A percentile compares a stretch with the other conserved stretches of the same genome.
Conservation (phyloP, 2,329 filamentous ascomycete genomes). For the Calonectria naviculata region DNA sequence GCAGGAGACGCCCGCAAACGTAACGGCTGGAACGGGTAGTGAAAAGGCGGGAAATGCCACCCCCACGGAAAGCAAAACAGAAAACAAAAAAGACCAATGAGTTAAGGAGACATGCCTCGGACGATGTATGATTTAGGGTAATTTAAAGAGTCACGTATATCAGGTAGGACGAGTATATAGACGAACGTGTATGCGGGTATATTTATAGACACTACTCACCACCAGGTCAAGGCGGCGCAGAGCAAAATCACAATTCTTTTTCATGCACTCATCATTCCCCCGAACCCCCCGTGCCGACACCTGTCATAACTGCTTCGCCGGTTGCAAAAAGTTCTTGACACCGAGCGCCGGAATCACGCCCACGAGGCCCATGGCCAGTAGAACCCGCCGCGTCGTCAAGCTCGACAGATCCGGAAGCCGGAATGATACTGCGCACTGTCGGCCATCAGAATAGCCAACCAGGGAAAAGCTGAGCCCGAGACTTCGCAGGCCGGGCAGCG, state of each 20-base stretch:
- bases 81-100: slow-evolving; percentile 38
- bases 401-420: slow-evolving; percentile 38
- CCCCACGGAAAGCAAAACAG: slow-evolving; percentile 8
- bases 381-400: slow-evolving; percentile 42
- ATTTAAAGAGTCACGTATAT: slow-evolving; percentile 25
- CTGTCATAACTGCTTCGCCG: slow-evolving; percentile 40
- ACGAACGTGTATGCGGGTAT: slow-evolving; percentile 35
- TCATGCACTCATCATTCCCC: slow-evolving; percentile 21
- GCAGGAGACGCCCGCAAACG: slow-evolving; percentile 21
- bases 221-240: slow-evolving; percentile 20
- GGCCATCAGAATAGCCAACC: slow-evolving; percentile 24
- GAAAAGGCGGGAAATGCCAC: slow-evolving; percentile 24
- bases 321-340: slow-evolving; percentile 32
- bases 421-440: slow-evolving; percentile 29
- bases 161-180: slow-evolving; percentile 29
- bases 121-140: slow-evolving; percentile 40
- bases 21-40: slow-evolving; percentile 23
- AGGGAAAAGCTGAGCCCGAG: slow-evolving; percentile 36
- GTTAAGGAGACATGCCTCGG: slow-evolving; percentile 18
- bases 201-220: slow-evolving; percentile 41
- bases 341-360: slow-evolving; percentile 38
- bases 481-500: slow-evolving; percentile 28
- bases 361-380: slow-evolving; percentile 45
- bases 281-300: background rate
- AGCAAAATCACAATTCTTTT: slow-evolving; percentile 34